Evolutionary conservation across 2,329 filamentous ascomycete species (phyloP).

Genomic region (Penicillium aurantiogriseum): DNA sequence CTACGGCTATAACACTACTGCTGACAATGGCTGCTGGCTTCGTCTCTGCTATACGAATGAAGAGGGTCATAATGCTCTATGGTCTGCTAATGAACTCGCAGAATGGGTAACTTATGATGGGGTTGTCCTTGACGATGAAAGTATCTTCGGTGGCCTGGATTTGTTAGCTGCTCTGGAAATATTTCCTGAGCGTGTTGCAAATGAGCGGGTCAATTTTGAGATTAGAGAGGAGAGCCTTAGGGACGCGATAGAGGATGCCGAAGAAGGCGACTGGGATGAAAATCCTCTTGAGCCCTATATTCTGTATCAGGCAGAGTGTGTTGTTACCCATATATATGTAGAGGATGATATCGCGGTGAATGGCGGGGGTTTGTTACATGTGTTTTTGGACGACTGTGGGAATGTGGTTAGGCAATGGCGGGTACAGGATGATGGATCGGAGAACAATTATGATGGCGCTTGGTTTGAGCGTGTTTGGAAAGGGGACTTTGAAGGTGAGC

Average conservation of each 20-base stretch:
- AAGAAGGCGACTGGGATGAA: background rate
- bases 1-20: background rate
- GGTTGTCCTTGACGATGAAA: slow-evolving; percentile 7
- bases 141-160: slow-evolving; percentile 6
- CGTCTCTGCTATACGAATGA: slow-evolving; percentile 9
- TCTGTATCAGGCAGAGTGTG: slow-evolving; percentile 1
- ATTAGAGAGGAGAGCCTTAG: background rate
- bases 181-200: slow-evolving; percentile 8
- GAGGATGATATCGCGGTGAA: slow-evolving; percentile 9
- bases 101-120: slow-evolving; percentile 1
- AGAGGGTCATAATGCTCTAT: slow-evolving; percentile 6
- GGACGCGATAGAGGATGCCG: background rate
- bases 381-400: slow-evolving; percentile 11
- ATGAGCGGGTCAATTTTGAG: slow-evolving; percentile 1
- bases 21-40: slow-evolving; percentile 1
- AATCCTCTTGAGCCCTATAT: background rate
- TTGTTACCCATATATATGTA: slow-evolving; percentile 9
- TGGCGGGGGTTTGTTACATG: slow-evolving; percentile 5
- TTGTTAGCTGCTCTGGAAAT: slow-evolving; percentile 8
- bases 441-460: slow-evolving; percentile 1
- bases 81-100: background rate
- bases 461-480: slow-evolving; percentile 3
- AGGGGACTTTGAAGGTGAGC: background rate
- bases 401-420: slow-evolving; percentile 10
- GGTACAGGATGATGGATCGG: background rate